A percentile compares a stretch with the other conserved stretches of the same genome.
Conservation (phyloP, 2,329 filamentous ascomycete species). For the Aspergillus piperis region DNA sequence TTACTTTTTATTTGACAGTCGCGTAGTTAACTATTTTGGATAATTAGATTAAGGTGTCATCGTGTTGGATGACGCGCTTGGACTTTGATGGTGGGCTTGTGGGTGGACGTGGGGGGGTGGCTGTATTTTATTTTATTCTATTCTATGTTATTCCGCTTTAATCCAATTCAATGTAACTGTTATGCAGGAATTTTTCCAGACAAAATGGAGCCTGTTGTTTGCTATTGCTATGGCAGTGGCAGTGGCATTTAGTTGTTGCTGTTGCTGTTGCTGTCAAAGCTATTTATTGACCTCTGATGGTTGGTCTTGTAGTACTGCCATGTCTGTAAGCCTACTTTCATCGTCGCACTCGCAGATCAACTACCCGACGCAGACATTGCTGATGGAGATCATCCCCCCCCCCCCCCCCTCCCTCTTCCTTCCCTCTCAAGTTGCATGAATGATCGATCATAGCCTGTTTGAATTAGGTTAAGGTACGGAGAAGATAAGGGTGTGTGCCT, state of each 20-base stretch:
- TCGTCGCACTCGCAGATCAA: constrained; percentile 16
- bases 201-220: neutral
- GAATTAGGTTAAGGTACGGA: constrained; percentile 22
- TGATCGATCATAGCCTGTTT: constrained; percentile 20
- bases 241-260: neutral
- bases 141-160: constrained; percentile 12
- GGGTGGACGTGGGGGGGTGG: too few relatives aligned
- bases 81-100: too few relatives aligned
- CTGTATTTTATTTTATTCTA: neutral
- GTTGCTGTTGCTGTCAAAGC: neutral
- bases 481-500: neutral
- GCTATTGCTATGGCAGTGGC: neutral
- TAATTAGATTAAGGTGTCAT: too few relatives aligned
- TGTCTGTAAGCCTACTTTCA: constrained; percentile 1
- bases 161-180: constrained; percentile 9
- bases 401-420: neutral
- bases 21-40: too few relatives aligned
- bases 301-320: neutral
- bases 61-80: too few relatives aligned
- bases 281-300: neutral
- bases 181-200: neutral
- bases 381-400: constrained; percentile 15
- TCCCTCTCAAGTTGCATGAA: constrained; percentile 5
- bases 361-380: constrained; percentile 19
- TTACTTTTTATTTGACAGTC: neutral